Base-by-base conservation (phyloP, 1,284 basidiomycete species). In the Malassezia sympodialis region DNA sequence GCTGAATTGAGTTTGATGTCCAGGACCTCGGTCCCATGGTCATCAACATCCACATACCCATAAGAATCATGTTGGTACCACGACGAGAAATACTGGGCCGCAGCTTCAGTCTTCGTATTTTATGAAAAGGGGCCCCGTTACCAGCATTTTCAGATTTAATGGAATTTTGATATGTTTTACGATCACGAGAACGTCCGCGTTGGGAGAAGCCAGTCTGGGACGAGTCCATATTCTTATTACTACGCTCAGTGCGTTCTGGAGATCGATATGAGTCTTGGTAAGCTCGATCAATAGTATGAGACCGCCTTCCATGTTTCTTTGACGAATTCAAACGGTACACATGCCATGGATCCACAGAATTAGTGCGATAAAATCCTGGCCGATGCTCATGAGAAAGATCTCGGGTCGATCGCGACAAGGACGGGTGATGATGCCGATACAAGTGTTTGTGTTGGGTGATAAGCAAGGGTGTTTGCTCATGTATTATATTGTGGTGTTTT, bases 51-150 rank as follows among this genome's bases (percentile, higher is more conserved):
- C 56, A 34, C 8, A 47, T 26, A 26, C 57, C 43, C 12, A 62
- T 17, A 32, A 62, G 37, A 19, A 58, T 57, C 52, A 62, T 59
- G 15, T 28, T 35, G 5, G 53, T 40, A 11, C 60, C 57, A 8
- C 50, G 41, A 8, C 59, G 58, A 12, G 52, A 51, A 15, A 45
- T 44, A 31, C 53, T 32, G n/a, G 52, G 52, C 24, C 21, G 23
- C 24, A 43, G 8, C 23, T 8, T 43, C 7, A 43, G 5, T 14
- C 41, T 24, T 15, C 19, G 19, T 43, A 2, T 27, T 17, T 43
- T 28, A 11, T 27, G 23, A 11, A 7, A 14, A 43, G 27, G 27
- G 15, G 27, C 24, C 4, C 27, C 37, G 10, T 19, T 4, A 15
- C 19, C 10, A 21, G 19, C 10, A 39, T 21, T 21, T 6, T 39